Evolutionary conservation across 768 basidiomycete genomes (phyloP), one percentile per base, ranked within the genome.

Genomic region (Naganishia antarctica): DNA sequence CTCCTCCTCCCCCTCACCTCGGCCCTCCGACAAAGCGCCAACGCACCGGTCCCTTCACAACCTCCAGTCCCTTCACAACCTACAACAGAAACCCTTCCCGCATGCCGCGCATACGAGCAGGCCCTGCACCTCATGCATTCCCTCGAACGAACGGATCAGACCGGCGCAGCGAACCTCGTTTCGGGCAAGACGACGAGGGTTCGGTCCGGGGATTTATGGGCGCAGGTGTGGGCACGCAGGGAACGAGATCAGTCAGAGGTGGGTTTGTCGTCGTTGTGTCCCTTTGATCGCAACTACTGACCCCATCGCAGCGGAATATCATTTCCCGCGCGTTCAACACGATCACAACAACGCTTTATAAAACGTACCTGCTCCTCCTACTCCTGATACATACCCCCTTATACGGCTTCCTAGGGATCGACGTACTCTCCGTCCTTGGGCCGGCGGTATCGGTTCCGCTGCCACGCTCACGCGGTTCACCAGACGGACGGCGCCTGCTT

Each of bases 401-500:
- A 11, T 40, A 57, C 53, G 53, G 34, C 23, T 40, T 57, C 21
- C 53, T 57, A 2, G 53, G 53, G 12, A 57, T 57, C 32, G 53
- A 57, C 23, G n/a, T 57, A 32, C n/a, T 57, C 34, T 57, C 53
- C 34, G 23, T 34, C 21, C 37, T 57, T 29, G 12, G 26, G 9
- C 4, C 48, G 9, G 26, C 50, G 16, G 12, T 15, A 11, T 12
- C 21, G n/a, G 9, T 62, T 3, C 61, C 37, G 23, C 13, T 37
- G 3, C n/a, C 21, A 1, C 9, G 18, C 34, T 12, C 28, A 12
- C 1, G 6, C 21, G 53, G 21, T 32, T 23, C 37, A 29, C 34
- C 12, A 11, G 37, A 57, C 31, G 53, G 34, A 13, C 28, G 15
- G 21, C 12, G 15, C 7, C 13, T 76, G 59, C 32, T 70, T 37